Percentiles rank a stretch among this genome's conserved stretches.
Conservation (phyloP, 139 green algal species). For the Closterium sp. region DNA sequence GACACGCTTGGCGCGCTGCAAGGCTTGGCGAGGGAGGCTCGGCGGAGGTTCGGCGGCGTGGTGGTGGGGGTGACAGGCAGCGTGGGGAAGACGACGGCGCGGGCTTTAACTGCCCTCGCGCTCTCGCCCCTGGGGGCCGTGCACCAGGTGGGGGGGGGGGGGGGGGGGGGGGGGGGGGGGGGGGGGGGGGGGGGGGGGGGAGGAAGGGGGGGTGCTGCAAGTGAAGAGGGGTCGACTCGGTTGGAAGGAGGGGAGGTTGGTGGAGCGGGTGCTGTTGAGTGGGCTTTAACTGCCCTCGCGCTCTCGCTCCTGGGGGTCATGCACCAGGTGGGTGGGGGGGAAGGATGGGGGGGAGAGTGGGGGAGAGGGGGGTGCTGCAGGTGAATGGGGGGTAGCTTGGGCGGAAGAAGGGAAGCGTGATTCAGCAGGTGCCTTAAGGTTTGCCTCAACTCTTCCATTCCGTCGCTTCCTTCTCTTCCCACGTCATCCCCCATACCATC, state of each 20-base stretch:
- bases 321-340: neutral
- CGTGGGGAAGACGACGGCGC: constrained; percentile 53
- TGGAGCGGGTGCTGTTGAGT: no score
- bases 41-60: constrained; percentile 11
- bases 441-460: no score
- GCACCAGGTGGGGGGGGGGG: neutral
- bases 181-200: neutral
- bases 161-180: neutral
- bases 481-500: no score
- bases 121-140: constrained; percentile 27
- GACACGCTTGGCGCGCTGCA: constrained; percentile 49
- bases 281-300: neutral
- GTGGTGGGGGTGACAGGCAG: constrained; percentile 50
- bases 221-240: no score
- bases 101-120: constrained; percentile 11
- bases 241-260: no score
- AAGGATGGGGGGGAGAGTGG: no score
- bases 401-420: no score
- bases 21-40: constrained; percentile 29
- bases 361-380: no score
- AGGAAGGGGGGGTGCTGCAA: no score
- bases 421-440: no score
- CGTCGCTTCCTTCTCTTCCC: no score
- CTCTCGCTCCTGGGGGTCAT: constrained; percentile 19
- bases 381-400: no score